phyloP scores from a whole-genome alignment of 192 early-diverging fungal genomes.

The Gigaspora rosea region DNA sequence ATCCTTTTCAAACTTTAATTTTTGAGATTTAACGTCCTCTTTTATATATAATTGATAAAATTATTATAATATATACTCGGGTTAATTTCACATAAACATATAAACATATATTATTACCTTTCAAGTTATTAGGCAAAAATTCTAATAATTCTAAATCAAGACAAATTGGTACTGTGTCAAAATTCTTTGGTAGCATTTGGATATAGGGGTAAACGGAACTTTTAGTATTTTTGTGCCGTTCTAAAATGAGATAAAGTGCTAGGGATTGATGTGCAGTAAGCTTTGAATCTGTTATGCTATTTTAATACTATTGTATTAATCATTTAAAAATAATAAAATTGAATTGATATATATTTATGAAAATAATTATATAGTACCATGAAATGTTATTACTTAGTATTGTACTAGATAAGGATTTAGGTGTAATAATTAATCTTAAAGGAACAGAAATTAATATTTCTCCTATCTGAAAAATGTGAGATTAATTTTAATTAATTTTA shows the following conservation, averaged over 20 bases:
- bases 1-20: conserved; percentile 48
- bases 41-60: neutral
- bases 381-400: too few species aligned
- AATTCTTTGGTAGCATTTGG: conserved; percentile 52
- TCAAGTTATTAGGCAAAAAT: conserved; percentile 43
- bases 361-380: neutral
- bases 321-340: neutral
- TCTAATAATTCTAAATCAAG: conserved; percentile 41
- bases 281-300: neutral
- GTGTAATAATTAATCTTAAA: neutral
- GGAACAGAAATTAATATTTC: neutral
- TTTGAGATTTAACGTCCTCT: conserved; percentile 51
- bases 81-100: neutral
- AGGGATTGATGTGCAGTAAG: conserved; percentile 53
- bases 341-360: neutral
- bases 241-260: conserved; percentile 47
- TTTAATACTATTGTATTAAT: too few species aligned
- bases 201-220: conserved; percentile 46
- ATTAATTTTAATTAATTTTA: conserved; percentile 38
- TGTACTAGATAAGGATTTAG: neutral
- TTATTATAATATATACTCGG: neutral
- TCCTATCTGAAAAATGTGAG: neutral
- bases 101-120: conserved; percentile 34
- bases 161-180: conserved; percentile 55
- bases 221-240: conserved; percentile 40